These are phyloP conservation scores for Magnusiomyces tetraspermus DNA, from an alignment of 1,139 yeast genomes.

Conservation along the genomic window DNA sequence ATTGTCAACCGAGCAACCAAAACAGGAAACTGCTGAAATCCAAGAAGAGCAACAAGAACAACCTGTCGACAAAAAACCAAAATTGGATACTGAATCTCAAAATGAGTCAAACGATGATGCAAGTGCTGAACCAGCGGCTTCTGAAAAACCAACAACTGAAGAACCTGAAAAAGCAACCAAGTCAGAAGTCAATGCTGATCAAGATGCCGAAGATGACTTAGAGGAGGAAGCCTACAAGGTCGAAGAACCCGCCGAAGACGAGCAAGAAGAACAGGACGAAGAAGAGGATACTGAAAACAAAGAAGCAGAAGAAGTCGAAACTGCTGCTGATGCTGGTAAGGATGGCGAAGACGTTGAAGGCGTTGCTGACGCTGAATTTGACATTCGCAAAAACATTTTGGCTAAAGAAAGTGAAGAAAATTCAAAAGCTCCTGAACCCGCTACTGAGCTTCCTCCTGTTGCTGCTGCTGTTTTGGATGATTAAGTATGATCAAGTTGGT, in stretches of 20 bases:
- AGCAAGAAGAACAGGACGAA: neutral
- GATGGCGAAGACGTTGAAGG: neutral
- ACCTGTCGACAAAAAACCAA: no score
- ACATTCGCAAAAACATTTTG: neutral
- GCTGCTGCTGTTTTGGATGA: neutral
- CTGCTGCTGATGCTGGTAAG: neutral
- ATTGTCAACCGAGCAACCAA: neutral
- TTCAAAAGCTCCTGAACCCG: neutral
- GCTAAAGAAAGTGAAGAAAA: neutral
- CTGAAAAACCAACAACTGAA: neutral
- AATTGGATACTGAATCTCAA: conserved; percentile 1
- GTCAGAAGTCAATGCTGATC: conserved; percentile 1
- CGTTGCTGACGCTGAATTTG: no score
- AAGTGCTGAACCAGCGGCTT: neutral
- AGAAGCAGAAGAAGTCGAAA: neutral
- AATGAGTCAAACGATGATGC: neutral
- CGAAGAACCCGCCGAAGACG: conserved; percentile 2
- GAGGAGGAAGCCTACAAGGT: neutral
- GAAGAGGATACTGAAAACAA: neutral
- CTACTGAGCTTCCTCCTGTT: neutral
- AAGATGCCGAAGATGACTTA: neutral
- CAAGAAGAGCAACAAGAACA: no score
- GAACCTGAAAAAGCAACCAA: neutral
- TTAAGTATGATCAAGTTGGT: neutral
- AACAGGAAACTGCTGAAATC: neutral